Conservation (phyloP, 805 yeast genomes). For the Candida nitratophila region DNA sequence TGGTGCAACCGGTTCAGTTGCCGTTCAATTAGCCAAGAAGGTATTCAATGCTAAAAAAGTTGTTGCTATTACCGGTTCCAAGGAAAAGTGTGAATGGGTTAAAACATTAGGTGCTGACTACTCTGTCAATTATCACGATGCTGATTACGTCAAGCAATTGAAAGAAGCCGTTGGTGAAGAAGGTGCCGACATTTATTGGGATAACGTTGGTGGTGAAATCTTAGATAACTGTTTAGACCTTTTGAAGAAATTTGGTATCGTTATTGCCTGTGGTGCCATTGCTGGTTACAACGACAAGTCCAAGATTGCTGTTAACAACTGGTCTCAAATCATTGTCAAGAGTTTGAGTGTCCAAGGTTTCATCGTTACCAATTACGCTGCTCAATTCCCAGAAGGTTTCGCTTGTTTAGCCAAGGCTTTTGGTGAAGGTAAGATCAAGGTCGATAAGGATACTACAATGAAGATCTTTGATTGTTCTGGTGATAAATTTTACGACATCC, state of each 20-base stretch:
- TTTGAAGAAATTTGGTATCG: slow-evolving; percentile 33
- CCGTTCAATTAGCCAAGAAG: slow-evolving; percentile 49
- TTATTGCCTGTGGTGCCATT: slow-evolving; percentile 60
- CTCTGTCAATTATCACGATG: slow-evolving; percentile 46
- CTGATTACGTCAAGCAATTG: slow-evolving; percentile 28
- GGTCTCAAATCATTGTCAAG: slow-evolving; percentile 38
- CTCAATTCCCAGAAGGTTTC: slow-evolving; percentile 31
- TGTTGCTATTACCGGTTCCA: slow-evolving; percentile 57
- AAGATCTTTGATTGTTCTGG: slow-evolving; percentile 34
- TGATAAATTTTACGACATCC: slow-evolving; percentile 36
- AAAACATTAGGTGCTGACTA: slow-evolving; percentile 48
- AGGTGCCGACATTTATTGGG: slow-evolving; percentile 47
- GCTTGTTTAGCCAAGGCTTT: slow-evolving; percentile 29
- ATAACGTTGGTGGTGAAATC: slow-evolving; percentile 58
- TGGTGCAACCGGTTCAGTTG: slow-evolving; percentile 66
- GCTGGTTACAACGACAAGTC: slow-evolving; percentile 45
- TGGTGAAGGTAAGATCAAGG: slow-evolving; percentile 33
- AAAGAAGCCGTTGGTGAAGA: slow-evolving; percentile 37
- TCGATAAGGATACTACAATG: slow-evolving; percentile 24
- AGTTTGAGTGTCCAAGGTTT: slow-evolving; percentile 49
- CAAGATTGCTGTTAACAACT: slow-evolving; percentile 30
- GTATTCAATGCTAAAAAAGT: slow-evolving; percentile 47
- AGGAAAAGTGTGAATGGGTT: slow-evolving; percentile 46
- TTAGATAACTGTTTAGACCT: slow-evolving; percentile 36
- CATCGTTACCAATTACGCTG: slow-evolving; percentile 37